Evolutionary conservation across 140 eudicot species (phyloP).

Genomic region (Anethum foeniculum): DNA sequence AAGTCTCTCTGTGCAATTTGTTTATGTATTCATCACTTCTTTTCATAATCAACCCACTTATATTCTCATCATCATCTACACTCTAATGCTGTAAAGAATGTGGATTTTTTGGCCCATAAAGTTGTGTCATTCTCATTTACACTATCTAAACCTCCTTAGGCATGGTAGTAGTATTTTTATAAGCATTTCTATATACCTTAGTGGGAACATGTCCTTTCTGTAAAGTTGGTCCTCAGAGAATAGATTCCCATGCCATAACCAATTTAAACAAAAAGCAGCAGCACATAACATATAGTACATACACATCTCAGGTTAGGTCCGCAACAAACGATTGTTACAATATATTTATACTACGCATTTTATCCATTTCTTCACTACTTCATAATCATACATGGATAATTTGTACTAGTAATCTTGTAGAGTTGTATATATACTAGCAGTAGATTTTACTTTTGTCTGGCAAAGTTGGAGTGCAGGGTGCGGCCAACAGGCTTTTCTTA

Average conservation of each 20-base stretch:
- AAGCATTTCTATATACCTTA: neutral
- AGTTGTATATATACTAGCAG: neutral
- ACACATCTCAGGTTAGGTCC: neutral
- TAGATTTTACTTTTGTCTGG: neutral
- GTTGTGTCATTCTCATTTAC: slow-evolving; percentile 21
- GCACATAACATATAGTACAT: neutral
- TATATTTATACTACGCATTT: no score
- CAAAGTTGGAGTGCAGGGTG: neutral
- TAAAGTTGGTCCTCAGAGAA: slow-evolving; percentile 16
- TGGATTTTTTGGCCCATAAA: slow-evolving; percentile 16
- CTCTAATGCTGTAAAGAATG: slow-evolving; percentile 11
- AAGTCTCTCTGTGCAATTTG: neutral
- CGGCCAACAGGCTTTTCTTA: neutral
- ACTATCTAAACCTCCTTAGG: neutral
- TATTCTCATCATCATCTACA: slow-evolving; percentile 3
- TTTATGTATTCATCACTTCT: slow-evolving; percentile 13
- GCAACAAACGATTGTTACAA: no score
- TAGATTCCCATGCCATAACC: slow-evolving; percentile 25
- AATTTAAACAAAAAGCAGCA: neutral
- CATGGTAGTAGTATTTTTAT: neutral
- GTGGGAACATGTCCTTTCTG: slow-evolving; percentile 23
- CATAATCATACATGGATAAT: neutral
- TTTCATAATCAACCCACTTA: slow-evolving; percentile 17
- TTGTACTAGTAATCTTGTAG: neutral
- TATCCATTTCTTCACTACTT: neutral